Evolutionary conservation across 1,139 yeast genomes (phyloP).

Genomic region (Petasospora rhodanensis): DNA sequence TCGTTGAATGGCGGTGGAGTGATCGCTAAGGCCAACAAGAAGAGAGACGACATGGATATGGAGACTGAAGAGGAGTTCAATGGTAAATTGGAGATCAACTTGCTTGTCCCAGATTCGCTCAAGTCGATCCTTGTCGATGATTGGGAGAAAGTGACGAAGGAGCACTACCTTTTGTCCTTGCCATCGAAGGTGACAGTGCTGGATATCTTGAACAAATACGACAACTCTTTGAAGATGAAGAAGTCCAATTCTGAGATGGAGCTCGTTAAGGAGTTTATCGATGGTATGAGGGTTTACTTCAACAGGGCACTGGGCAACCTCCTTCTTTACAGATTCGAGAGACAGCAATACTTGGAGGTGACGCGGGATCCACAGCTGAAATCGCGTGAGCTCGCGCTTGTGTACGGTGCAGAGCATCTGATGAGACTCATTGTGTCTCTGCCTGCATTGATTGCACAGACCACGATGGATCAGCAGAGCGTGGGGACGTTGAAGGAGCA

Average conservation of each 20-base stretch:
- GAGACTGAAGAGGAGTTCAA: constrained; percentile 35
- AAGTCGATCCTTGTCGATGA: constrained; percentile 79
- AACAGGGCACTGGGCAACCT: constrained; percentile 69
- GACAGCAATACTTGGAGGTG: constrained; percentile 70
- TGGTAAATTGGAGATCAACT: constrained; percentile 44
- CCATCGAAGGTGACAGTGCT: constrained; percentile 54
- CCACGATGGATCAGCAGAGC: constrained; percentile 78
- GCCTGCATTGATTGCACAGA: constrained; percentile 75
- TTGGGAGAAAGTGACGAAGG: constrained; percentile 88
- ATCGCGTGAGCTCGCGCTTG: constrained; percentile 35
- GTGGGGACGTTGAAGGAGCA: constrained; percentile 52
- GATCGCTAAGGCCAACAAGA: constrained; percentile 15
- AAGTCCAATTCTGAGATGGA: constrained; percentile 38
- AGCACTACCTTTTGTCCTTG: constrained; percentile 59
- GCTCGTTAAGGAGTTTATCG: constrained; percentile 59
- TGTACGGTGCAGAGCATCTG: constrained; percentile 79
- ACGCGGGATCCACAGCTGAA: constrained; percentile 35
- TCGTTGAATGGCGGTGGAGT: constrained; percentile 8
- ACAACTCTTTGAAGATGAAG: constrained; percentile 20
- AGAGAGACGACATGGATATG: constrained; percentile 20
- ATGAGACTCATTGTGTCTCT: constrained; percentile 68
- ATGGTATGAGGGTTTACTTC: constrained; percentile 74
- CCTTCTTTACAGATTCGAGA: constrained; percentile 76
- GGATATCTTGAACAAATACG: constrained; percentile 47
- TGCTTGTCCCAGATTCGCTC: constrained; percentile 59